phyloP scores from a whole-genome alignment of 2,329 filamentous ascomycete genomes.

The Talaromyces funiculosus region DNA sequence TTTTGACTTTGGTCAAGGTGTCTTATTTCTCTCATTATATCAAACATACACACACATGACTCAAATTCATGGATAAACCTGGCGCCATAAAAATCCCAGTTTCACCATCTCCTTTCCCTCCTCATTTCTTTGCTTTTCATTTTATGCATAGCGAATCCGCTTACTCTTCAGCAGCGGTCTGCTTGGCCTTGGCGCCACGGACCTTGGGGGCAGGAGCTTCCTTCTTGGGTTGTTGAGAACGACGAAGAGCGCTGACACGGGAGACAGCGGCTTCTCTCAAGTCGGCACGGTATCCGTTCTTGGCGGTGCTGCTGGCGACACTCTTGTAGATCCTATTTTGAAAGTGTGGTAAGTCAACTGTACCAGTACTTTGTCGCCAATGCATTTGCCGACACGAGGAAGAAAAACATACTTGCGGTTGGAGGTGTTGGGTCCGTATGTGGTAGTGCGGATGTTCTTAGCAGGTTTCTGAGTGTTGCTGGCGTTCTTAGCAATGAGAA shows the following conservation, averaged over 20 bases:
- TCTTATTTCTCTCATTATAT: conserved; percentile 5
- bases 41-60: conserved; percentile 4
- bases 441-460: conserved; percentile 57
- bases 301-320: conserved; percentile 75
- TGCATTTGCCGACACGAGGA: not conserved
- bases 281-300: conserved; percentile 78
- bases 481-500: conserved; percentile 79
- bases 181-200: conserved; percentile 71
- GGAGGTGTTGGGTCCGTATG: conserved; percentile 66
- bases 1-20: conserved; percentile 2
- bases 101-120: not conserved
- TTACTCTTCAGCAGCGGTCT: conserved; percentile 49
- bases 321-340: conserved; percentile 74
- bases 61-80: not conserved
- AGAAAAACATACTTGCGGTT: conserved; percentile 64
- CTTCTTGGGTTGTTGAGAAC: conserved; percentile 74
- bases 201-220: conserved; percentile 66
- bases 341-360: conserved; percentile 18
- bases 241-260: conserved; percentile 79
- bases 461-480: conserved; percentile 67
- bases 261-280: conserved; percentile 72
- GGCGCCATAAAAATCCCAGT: not conserved
- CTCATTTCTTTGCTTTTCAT: not conserved
- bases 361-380: not conserved
- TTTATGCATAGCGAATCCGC: not conserved